Evolutionary conservation across 2,329 filamentous ascomycete species (phyloP), one percentile per base, ranked within the genome.

Genomic region (Colletotrichum somersetense): DNA sequence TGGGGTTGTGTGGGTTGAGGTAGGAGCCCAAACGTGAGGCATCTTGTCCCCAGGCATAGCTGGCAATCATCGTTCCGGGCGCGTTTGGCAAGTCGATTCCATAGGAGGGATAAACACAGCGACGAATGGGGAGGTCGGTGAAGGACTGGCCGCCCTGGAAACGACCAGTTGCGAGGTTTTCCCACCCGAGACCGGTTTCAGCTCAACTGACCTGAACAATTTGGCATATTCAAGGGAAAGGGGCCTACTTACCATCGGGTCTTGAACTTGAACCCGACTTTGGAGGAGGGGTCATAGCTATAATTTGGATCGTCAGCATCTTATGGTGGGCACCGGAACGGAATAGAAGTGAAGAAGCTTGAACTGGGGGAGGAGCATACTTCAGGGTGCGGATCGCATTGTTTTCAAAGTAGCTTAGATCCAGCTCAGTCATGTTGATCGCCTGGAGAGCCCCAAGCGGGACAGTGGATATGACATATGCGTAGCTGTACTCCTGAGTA

Each of bases 21-120:
- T 78, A 77, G 14, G 74, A 69, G 18, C 75, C 75, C 30, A 78
- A 62, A 14, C 77, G 76, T n/a, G 74, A 72, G 30, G 75, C 72
- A 57, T 78, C 77, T 55, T 78, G 75, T 59, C 68, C 75, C 76
- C 76, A 77, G 26, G 71, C 73, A 53, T 77, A 78, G 58, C 70
- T 74, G 67, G 75, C 76, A 38, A 78, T 76, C 76, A 77, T 77
- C 46, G 75, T 75, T 5, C 75, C 75, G 1, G 75, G 73, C 6
- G 76, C 76, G 46, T 59, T 66, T 11, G 62, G 52, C 23, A 75
- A 59, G 61, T 76, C 69, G 10, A 77, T n/a, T 5, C 76, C 76
- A 38, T 80, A 80, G 0, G 79, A 81, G 0, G 79, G 79, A 46
- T 81, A 81, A 1, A 81, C 79, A 1, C 76, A 79, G 30, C 77